Evolutionary conservation across 148 eudicot genomes (phyloP).

Genomic region (Mesembryanthemum crystallinum): DNA sequence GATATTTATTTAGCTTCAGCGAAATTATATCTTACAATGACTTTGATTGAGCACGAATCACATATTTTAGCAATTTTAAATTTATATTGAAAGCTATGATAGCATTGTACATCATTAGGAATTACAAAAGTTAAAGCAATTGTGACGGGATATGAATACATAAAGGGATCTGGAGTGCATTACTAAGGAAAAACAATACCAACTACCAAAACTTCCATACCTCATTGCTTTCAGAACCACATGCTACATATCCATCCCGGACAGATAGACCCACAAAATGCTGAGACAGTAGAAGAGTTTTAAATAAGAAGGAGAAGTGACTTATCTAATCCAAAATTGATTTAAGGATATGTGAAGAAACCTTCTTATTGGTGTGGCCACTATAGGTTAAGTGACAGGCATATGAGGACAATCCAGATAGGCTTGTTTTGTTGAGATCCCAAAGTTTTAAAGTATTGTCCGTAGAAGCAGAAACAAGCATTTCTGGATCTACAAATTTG

Average conservation of each 20-base stretch:
- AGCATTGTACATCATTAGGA: not conserved
- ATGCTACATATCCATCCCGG: conserved; percentile 75
- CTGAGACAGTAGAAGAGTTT: conserved; percentile 38
- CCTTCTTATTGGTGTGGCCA: conserved; percentile 91
- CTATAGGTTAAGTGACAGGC: conserved; percentile 56
- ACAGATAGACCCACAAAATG: conserved; percentile 87
- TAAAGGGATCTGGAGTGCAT: not conserved
- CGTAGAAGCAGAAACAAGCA: conserved; percentile 86
- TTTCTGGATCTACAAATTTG: conserved; percentile 71
- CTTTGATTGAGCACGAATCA: not conserved
- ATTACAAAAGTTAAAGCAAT: not conserved
- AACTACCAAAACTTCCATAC: conserved; percentile 26
- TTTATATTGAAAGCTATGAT: not conserved
- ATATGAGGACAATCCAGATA: conserved; percentile 46
- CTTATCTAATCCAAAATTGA: not conserved
- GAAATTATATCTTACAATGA: not conserved
- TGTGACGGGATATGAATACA: not conserved
- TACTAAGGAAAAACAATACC: not conserved
- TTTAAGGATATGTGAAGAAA: conserved; percentile 21
- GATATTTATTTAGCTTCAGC: not conserved
- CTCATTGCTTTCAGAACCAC: conserved; percentile 97
- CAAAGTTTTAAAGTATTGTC: conserved; percentile 84
- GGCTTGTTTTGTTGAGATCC: conserved; percentile 67
- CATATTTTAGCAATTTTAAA: not conserved
- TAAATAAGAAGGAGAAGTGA: conserved; percentile 14